Percentiles rank a stretch among this genome's conserved stretches.
These are phyloP conservation scores for Rhizopogon salebrosus DNA, from an alignment of 768 basidiomycete species.

Conservation along the genomic window DNA sequence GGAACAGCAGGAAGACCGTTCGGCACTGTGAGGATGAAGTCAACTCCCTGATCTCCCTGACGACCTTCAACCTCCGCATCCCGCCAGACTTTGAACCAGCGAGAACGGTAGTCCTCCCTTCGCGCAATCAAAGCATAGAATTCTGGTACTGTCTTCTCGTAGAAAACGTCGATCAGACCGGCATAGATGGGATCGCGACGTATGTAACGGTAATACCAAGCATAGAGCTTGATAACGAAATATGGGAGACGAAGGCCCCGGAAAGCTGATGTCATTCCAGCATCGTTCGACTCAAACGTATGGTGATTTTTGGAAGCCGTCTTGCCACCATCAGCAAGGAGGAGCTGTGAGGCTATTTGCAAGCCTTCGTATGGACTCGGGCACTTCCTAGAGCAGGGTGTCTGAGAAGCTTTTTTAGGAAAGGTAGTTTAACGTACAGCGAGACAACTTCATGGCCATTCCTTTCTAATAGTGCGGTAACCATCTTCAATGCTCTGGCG, in stretches of 20 bases:
- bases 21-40: conserved; percentile 60
- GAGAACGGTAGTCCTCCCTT: conserved; percentile 37
- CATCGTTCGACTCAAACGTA: conserved; percentile 42
- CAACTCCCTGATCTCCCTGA: conserved; percentile 39
- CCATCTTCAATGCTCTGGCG: conserved; percentile 43
- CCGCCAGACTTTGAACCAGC: conserved; percentile 35
- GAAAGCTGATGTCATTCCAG: conserved; percentile 37
- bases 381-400: conserved; percentile 14
- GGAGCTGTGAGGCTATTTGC: conserved; percentile 45
- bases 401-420: not conserved
- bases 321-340: conserved; percentile 47
- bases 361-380: conserved; percentile 50
- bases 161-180: conserved; percentile 42
- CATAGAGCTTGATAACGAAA: conserved; percentile 41
- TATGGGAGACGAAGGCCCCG: conserved; percentile 40
- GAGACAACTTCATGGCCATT: conserved; percentile 48
- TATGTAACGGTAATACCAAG: conserved; percentile 48
- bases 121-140: conserved; percentile 44
- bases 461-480: conserved; percentile 37
- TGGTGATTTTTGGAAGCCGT: conserved; percentile 30
- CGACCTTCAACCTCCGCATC: conserved; percentile 15
- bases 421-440: conserved; percentile 34
- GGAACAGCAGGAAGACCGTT: conserved; percentile 58
- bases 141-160: conserved; percentile 46
- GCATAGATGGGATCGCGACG: conserved; percentile 49